Evolutionary conservation across 23 red algal species (phyloP).

Genomic region (Cyanidium caldarium): DNA sequence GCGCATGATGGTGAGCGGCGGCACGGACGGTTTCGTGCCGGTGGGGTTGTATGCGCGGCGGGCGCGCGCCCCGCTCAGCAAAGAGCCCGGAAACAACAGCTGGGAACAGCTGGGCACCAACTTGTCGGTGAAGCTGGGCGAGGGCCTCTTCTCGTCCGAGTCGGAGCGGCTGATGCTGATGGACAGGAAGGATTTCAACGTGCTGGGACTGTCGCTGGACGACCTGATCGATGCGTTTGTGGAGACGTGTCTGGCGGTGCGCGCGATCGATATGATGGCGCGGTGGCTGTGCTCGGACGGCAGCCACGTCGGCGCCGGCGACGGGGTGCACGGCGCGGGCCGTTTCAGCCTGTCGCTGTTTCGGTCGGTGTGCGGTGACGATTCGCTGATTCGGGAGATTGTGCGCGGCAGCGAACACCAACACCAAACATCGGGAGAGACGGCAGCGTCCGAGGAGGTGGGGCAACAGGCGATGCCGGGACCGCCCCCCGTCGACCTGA

Average conservation of each 20-base stretch:
- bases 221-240: conserved; percentile 24
- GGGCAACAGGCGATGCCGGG: too few relatives aligned
- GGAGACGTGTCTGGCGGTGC: conserved; percentile 10
- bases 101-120: conserved; percentile 25
- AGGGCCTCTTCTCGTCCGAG: conserved; percentile 13
- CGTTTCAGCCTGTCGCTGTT: background rate
- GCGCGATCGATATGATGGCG: conserved; percentile 19
- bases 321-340: too few relatives aligned
- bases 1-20: conserved; percentile 16
- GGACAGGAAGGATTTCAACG: conserved; percentile 22
- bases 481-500: too few relatives aligned
- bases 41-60: conserved; percentile 15
- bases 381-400: conserved; percentile 8
- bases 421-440: background rate
- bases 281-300: conserved; percentile 7
- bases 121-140: conserved; percentile 12
- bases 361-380: background rate
- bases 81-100: conserved; percentile 10
- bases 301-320: too few relatives aligned
- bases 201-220: conserved; percentile 15
- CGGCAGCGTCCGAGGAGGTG: too few relatives aligned
- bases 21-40: conserved; percentile 11
- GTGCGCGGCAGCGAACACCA: background rate
- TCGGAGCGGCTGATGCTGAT: conserved; percentile 16
- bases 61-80: conserved; percentile 3